Base-by-base conservation (phyloP, 1,284 basidiomycete species). In the Jaminaea rosea region DNA sequence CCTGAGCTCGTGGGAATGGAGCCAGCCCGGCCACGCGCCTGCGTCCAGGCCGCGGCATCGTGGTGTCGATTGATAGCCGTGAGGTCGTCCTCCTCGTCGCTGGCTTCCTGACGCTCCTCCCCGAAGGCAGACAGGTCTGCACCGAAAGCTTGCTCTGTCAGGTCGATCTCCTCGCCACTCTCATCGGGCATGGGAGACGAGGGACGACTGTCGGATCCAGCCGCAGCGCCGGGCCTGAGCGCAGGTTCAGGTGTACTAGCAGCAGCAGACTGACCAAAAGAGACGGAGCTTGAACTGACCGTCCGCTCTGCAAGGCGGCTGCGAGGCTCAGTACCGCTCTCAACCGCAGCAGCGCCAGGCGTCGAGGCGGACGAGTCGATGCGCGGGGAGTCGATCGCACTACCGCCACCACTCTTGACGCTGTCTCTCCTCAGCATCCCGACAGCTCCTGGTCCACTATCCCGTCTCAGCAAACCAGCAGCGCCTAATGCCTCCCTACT, bases 101-200 rank as follows among this genome's bases (percentile, higher is more conserved):
- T 56, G 2, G 47, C 52, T 4, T 52, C 44, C 21, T 52, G 53
- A 29, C 49, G 55, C 46, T 68, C 64, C 17, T 58, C 59, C 24
- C 69, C 69, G 17, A 72, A 72, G 0, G 56, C 65, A 8, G 66
- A 58, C 15, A 72, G 51, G 45, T 72, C 68, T 15, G 62, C 56
- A 26, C 69, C 69, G 47, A 69, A 72, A 47, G 66, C 62, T 36
- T 72, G 69, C 57, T 72, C 69, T 17, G 68, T 70, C 19, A 72
- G 55, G 50, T 72, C 69, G 19, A 72, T 62, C 53, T 69, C 69
- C 34, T 67, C 66, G 13, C 24, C 39, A 4, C 19, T 23, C 13
- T 17, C 23, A 4, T 23, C 23, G 19, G 19, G 6, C 29, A 31
- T 8, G 8, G 29, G 29, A 8, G 29, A 8, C 29, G 29, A 31